Percentiles rank a stretch among this genome's conserved stretches.
These are phyloP conservation scores for Glycyrrhiza uralensis DNA, from an alignment of 306 rosid species.

Conservation along the genomic window DNA sequence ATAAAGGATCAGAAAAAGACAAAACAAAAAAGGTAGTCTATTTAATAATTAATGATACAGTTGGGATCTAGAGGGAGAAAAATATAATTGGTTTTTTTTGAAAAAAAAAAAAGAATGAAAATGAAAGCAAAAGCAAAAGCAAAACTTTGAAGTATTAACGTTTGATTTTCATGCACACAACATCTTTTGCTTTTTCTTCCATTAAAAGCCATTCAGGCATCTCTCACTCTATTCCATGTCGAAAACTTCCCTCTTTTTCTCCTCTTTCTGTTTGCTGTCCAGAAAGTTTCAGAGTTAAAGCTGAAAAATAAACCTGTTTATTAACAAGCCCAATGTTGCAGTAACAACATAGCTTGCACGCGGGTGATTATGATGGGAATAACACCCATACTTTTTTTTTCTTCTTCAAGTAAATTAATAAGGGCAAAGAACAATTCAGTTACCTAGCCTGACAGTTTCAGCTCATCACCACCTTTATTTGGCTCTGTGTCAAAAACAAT, in stretches of 20 bases:
- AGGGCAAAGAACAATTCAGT: constrained; percentile 2
- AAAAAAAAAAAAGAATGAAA: background rate
- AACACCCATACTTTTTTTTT: background rate
- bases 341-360: constrained; percentile 14
- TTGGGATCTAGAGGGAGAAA: constrained; percentile 5
- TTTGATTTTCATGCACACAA: constrained; percentile 38
- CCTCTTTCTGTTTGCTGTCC: constrained; percentile 32
- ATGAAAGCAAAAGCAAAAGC: constrained; percentile 25
- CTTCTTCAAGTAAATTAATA: constrained; percentile 9
- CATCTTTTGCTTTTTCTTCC: constrained; percentile 24
- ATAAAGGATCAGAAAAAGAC: constrained; percentile 28
- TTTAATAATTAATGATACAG: background rate
- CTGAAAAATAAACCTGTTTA: constrained; percentile 25
- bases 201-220: constrained; percentile 27
- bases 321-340: background rate
- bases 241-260: constrained; percentile 21
- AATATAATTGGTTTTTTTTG: background rate
- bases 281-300: constrained; percentile 32
- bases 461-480: background rate
- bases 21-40: background rate
- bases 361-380: constrained; percentile 30
- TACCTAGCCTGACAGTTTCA: constrained; percentile 1
- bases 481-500: constrained; percentile 5
- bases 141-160: constrained; percentile 24
- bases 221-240: constrained; percentile 10